Evolutionary conservation across 257 asterid genomes (phyloP).

Genomic region (Forsythia suspensa): DNA sequence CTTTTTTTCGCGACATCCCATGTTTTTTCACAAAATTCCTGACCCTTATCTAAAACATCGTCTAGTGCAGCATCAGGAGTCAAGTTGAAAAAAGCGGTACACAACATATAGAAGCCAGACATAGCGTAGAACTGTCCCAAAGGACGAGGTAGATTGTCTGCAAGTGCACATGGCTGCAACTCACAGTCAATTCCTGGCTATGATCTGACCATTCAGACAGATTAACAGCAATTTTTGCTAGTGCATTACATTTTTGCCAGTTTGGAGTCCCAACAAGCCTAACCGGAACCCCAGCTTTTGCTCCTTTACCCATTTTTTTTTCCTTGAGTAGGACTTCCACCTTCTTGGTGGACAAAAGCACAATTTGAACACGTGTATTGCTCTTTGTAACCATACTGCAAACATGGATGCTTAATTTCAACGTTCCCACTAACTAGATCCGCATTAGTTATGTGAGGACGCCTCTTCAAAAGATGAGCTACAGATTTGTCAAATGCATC

Average conservation of each 20-base stretch:
- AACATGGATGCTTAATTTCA: constrained; percentile 65
- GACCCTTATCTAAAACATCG: constrained; percentile 40
- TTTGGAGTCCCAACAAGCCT: constrained; percentile 61
- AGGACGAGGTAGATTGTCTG: constrained; percentile 56
- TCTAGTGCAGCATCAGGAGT: constrained; percentile 39
- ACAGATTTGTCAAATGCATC: constrained; percentile 92
- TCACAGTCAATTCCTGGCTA: constrained; percentile 57
- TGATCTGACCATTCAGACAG: constrained; percentile 61
- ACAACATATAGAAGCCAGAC: constrained; percentile 71
- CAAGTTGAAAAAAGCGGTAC: constrained; percentile 42
- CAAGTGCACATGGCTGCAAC: constrained; percentile 67
- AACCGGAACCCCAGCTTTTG: constrained; percentile 38
- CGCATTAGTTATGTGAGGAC: constrained; percentile 38
- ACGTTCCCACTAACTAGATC: constrained; percentile 42
- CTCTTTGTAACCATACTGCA: constrained; percentile 62
- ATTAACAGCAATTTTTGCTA: constrained; percentile 60
- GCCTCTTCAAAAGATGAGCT: constrained; percentile 48
- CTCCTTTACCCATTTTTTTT: constrained; percentile 28
- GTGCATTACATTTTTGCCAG: constrained; percentile 60
- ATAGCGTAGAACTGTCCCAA: constrained; percentile 59
- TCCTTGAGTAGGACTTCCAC: constrained; percentile 36
- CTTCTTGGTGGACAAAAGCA: constrained; percentile 34
- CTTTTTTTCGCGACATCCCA: constrained; percentile 60
- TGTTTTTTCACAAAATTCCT: constrained; percentile 39
- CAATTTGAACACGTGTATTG: constrained; percentile 52